These are phyloP conservation scores for Herpetomonas muscarum DNA, from an alignment of 208 protist species.

Conservation along the genomic window DNA sequence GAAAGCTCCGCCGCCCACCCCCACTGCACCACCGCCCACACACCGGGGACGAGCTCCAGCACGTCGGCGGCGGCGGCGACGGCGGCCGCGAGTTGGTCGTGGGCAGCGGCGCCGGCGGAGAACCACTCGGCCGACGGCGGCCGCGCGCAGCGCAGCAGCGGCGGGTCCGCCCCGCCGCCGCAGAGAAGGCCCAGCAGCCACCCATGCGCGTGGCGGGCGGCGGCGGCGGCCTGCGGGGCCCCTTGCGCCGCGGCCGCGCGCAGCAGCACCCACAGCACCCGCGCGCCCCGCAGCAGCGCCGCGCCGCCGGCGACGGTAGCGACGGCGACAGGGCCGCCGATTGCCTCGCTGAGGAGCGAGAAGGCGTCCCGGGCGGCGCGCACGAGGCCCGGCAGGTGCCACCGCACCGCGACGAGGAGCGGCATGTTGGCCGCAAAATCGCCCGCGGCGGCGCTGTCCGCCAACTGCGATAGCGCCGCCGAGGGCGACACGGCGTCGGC, in stretches of 20 bases:
- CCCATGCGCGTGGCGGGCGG: slow-evolving; percentile 1
- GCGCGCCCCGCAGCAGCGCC: background rate
- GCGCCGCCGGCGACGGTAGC: slow-evolving; percentile 4
- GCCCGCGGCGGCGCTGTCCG: background rate
- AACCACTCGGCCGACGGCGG: slow-evolving; percentile 16
- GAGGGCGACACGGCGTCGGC: too few relatives aligned
- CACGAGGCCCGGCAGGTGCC: slow-evolving; percentile 13
- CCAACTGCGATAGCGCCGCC: too few relatives aligned
- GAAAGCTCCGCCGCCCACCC: slow-evolving; percentile 42
- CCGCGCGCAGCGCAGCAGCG: slow-evolving; percentile 5
- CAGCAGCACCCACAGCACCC: slow-evolving; percentile 4
- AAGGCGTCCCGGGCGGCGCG: slow-evolving; percentile 2
- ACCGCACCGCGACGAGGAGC: slow-evolving; percentile 8
- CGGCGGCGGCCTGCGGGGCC: background rate
- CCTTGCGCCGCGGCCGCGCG: slow-evolving; percentile 1
- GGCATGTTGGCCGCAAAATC: background rate
- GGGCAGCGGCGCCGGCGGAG: slow-evolving; percentile 27
- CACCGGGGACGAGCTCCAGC: slow-evolving; percentile 59
- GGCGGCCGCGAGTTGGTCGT: slow-evolving; percentile 13
- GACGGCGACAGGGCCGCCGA: background rate
- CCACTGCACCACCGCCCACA: slow-evolving; percentile 40
- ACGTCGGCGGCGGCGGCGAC: slow-evolving; percentile 26
- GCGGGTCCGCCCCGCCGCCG: background rate
- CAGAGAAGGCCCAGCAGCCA: background rate
- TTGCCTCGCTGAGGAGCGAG: background rate